Evolutionary conservation across 176 grass and related monocot species (phyloP).

Genomic region (Pontederia crassipes): DNA sequence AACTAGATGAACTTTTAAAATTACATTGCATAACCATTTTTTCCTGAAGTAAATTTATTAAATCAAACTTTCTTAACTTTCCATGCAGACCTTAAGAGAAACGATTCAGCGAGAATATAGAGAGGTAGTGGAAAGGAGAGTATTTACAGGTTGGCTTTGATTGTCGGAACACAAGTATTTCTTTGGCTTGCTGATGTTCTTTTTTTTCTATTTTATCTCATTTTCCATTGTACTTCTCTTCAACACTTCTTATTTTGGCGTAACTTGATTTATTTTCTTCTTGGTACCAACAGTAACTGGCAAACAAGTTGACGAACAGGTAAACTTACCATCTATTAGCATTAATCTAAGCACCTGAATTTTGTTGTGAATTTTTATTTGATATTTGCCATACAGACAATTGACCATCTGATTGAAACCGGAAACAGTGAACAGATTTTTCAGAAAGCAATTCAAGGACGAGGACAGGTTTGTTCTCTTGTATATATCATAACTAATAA

Average conservation of each 20-base stretch:
- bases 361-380: neutral
- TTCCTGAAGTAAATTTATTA: neutral
- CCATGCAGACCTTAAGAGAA: constrained; percentile 66
- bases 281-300: constrained; percentile 46
- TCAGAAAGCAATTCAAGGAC: constrained; percentile 6
- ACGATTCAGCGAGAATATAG: constrained; percentile 71
- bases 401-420: neutral
- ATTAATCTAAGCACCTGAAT: neutral
- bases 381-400: neutral
- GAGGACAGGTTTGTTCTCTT: neutral
- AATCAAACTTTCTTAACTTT: neutral
- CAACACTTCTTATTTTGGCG: neutral
- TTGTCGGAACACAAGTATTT: neutral
- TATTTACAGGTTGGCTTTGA: constrained; percentile 40
- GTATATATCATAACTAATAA: too few relatives aligned
- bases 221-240: neutral
- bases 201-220: too few relatives aligned
- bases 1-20: neutral
- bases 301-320: constrained; percentile 68
- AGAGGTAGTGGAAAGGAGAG: constrained; percentile 85
- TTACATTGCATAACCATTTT: neutral
- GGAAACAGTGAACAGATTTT: constrained; percentile 3
- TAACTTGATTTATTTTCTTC: constrained; percentile 9
- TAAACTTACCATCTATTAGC: constrained; percentile 4
- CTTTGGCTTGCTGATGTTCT: neutral